Evolutionary conservation across 2,329 filamentous ascomycete genomes (phyloP).

Genomic region (Phyllosticta paracitricarpa): DNA sequence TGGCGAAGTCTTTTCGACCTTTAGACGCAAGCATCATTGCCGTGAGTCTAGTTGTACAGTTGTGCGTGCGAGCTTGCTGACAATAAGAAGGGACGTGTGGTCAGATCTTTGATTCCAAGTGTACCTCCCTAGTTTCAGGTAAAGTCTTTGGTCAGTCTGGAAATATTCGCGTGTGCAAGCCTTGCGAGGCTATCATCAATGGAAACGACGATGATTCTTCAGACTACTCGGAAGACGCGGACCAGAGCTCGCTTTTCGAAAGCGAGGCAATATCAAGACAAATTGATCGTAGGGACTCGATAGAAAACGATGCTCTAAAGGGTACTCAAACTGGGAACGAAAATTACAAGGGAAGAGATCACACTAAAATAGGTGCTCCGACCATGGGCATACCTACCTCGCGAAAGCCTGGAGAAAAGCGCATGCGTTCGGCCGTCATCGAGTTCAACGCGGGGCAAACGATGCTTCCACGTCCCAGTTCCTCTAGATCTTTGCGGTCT

Average conservation of each 20-base stretch:
- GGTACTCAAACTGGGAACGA: not conserved
- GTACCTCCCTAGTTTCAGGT: slow-evolving; percentile 83
- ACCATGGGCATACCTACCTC: slow-evolving; percentile 58
- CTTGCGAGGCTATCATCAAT: slow-evolving; percentile 83
- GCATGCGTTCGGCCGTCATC: slow-evolving; percentile 76
- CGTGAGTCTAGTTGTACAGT: slow-evolving; percentile 32
- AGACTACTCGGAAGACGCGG: slow-evolving; percentile 76
- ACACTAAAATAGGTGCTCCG: slow-evolving; percentile 41
- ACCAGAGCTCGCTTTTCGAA: slow-evolving; percentile 47
- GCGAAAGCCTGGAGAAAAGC: slow-evolving; percentile 57
- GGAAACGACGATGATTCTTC: slow-evolving; percentile 85
- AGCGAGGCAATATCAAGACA: slow-evolving; percentile 15
- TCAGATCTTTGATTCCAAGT: slow-evolving; percentile 97
- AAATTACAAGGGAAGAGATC: slow-evolving; percentile 20
- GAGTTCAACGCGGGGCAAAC: slow-evolving; percentile 74
- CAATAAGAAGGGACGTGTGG: slow-evolving; percentile 53
- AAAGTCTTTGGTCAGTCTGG: slow-evolving; percentile 78
- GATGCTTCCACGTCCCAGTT: slow-evolving; percentile 74
- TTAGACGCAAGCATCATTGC: slow-evolving; percentile 93
- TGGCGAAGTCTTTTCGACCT: slow-evolving; percentile 81
- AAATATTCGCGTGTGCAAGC: slow-evolving; percentile 81
- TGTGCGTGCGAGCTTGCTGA: not conserved
- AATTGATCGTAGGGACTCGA: slow-evolving; percentile 4
- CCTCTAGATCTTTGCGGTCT: slow-evolving; percentile 79
- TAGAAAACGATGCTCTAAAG: slow-evolving; percentile 17